A percentile compares a stretch with the other conserved stretches of the same genome.
Evolutionary conservation across 2,329 filamentous ascomycete genomes (phyloP).

Genomic region (Venturiaceae sp.): DNA sequence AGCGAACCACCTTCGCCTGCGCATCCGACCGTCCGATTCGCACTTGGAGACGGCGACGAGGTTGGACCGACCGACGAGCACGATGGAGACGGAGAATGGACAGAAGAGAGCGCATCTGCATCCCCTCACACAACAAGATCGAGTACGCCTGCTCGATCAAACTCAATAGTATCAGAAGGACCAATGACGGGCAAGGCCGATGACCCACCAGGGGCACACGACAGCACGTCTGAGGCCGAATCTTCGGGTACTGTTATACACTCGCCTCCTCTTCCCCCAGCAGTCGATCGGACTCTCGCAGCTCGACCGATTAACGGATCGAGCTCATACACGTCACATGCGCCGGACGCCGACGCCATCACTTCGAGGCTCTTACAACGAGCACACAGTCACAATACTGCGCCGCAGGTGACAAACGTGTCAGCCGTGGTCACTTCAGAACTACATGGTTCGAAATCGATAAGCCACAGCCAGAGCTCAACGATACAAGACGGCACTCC

Average conservation of each 20-base stretch:
- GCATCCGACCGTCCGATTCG: constrained; percentile 30
- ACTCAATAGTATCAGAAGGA: neutral
- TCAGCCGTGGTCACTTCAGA: constrained; percentile 39
- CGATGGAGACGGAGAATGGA: constrained; percentile 25
- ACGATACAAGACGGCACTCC: constrained; percentile 30
- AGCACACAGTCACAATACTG: constrained; percentile 49
- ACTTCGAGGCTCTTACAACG: constrained; percentile 59
- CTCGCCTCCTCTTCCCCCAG: neutral
- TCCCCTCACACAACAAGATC: constrained; percentile 28
- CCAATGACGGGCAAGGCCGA: constrained; percentile 6
- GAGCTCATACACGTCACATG: constrained; percentile 23
- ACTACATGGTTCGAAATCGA: constrained; percentile 21
- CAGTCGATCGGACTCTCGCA: neutral
- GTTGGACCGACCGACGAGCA: constrained; percentile 14
- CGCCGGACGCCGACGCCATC: constrained; percentile 52
- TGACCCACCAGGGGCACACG: neutral
- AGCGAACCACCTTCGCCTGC: constrained; percentile 22
- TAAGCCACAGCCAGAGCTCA: constrained; percentile 26
- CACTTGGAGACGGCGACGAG: constrained; percentile 22
- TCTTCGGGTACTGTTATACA: constrained; percentile 4
- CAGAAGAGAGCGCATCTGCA: constrained; percentile 30
- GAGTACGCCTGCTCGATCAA: neutral
- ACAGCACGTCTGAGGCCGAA: constrained; percentile 1
- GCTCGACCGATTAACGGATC: constrained; percentile 18
- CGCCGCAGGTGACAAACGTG: constrained; percentile 56